Evolutionary conservation across 2,329 filamentous ascomycete species (phyloP).

Genomic region (Chaetomiaceae sp.): DNA sequence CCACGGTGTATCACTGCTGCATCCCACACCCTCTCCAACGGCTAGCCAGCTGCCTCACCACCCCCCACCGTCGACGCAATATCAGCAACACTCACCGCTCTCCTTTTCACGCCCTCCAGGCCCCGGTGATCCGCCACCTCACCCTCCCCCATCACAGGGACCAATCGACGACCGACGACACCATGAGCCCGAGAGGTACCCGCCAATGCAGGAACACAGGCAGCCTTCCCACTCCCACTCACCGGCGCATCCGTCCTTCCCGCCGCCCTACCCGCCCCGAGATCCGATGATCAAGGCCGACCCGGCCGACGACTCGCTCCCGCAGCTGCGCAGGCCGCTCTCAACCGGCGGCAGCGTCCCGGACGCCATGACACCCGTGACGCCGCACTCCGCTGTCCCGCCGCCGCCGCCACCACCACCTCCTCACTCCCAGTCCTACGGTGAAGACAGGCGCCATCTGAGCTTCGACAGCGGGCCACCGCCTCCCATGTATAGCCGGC

Average conservation of each 20-base stretch:
- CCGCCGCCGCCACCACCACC: constrained; percentile 14
- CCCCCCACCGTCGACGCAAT: constrained; percentile 34
- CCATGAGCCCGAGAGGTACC: constrained; percentile 50
- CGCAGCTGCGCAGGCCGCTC: constrained; percentile 44
- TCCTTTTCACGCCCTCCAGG: constrained; percentile 35
- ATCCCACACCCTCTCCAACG: constrained; percentile 35
- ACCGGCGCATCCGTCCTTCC: constrained; percentile 26
- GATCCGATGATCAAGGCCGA: constrained; percentile 54
- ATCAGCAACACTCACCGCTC: constrained; percentile 31
- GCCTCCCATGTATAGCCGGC: constrained; percentile 35
- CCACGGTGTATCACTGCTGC: constrained; percentile 43
- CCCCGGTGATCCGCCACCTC: constrained; percentile 19
- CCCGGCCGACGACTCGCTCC: constrained; percentile 36
- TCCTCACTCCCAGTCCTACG: constrained; percentile 32
- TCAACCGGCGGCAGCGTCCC: constrained; percentile 42
- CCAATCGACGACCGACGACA: constrained; percentile 49
- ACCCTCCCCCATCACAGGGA: constrained; percentile 18
- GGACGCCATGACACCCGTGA: constrained; percentile 31
- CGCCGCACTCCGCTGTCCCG: constrained; percentile 30
- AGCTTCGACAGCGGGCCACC: constrained; percentile 44
- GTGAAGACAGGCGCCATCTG: constrained; percentile 47
- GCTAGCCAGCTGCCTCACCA: constrained; percentile 31
- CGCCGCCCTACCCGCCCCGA: constrained; percentile 39
- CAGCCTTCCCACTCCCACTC: constrained; percentile 33
- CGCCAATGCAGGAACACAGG: constrained; percentile 50